These are phyloP conservation scores for Pyrus betulifolia DNA, from an alignment of 306 rosid genomes.

Conservation along the genomic window DNA sequence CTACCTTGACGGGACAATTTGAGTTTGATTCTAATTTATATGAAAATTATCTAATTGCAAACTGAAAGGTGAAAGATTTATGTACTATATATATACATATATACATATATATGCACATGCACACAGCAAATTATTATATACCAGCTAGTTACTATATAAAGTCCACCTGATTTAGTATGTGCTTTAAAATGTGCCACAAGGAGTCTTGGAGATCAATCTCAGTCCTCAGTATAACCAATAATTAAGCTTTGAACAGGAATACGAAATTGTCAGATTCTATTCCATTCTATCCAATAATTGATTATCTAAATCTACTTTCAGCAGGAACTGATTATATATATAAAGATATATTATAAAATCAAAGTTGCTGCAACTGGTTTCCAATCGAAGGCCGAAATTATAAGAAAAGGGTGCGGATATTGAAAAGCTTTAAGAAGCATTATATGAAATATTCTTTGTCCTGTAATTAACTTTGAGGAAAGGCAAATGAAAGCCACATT, in stretches of 20 bases:
- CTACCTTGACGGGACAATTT: not conserved
- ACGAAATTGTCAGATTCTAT: slow-evolving; percentile 28
- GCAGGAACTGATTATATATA: slow-evolving; percentile 20
- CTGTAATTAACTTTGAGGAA: slow-evolving; percentile 43
- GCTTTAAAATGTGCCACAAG: not conserved
- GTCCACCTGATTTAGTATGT: not conserved
- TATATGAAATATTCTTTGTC: slow-evolving; percentile 43
- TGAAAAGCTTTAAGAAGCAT: slow-evolving; percentile 34
- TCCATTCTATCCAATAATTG: slow-evolving; percentile 32
- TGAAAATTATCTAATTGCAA: not conserved
- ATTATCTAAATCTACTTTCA: slow-evolving; percentile 10
- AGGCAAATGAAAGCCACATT: slow-evolving; percentile 49
- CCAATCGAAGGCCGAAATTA: slow-evolving; percentile 23
- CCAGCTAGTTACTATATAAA: not conserved
- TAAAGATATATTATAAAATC: not conserved
- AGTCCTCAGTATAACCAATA: not conserved
- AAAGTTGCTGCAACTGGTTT: slow-evolving; percentile 41
- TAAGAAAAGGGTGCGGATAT: slow-evolving; percentile 8
- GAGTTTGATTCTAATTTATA: not conserved
- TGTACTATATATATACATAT: not conserved
- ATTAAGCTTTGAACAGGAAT: slow-evolving; percentile 7
- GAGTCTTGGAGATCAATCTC: not conserved
- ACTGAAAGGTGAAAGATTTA: not conserved
- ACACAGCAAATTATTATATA: not conserved
- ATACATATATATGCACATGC: not conserved